Base-by-base conservation (phyloP, 2,329 filamentous ascomycete genomes). In the Penicillium sp. region DNA sequence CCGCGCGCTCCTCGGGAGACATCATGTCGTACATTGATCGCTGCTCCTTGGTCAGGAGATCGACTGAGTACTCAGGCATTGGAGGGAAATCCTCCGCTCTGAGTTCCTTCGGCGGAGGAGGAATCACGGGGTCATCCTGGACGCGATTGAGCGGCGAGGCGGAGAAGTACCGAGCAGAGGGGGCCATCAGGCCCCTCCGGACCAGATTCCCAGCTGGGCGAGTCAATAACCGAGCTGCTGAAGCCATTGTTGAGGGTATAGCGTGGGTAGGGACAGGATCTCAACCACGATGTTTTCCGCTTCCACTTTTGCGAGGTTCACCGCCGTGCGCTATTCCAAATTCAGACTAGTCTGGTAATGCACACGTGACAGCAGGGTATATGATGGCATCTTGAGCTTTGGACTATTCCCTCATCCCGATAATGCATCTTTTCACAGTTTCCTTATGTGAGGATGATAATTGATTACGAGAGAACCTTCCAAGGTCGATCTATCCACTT, bases 11-110 rank as follows among this genome's bases (percentile, higher is more conserved):
- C 47, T 73, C 69, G 7, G 73, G 71, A 9, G 71, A 64, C 63
- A 75, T 58, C 66, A 73, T 60, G 46, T 75, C 72, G 44, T 75
- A 75, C 69, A 71, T 71, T 5, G 69, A 71, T 43, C 69, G 69
- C 53, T 72, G 68, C 54, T 70, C 66, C 46, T 67, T 63, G 33
- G 56, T 67, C 12, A 75, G 61, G 3, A 65, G 55, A 10, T 74
- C 69, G 25, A 70, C 67, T 17, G 73, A 74, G 59, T 75, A 75
- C 35, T 73, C 72, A 12, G 72, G 65, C 54, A 68, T 53, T 16
- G 63, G 50, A 26, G 68, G 67, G 50, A 66, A 58, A 19, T 73
- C 69, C 36, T 70, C 64, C 33, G 69, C 60, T 35, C 56, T 58
- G 52, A 63, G 63, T 14, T 69, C 66, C 55, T 62, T 67, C 22